Evolutionary conservation across 768 basidiomycete species (phyloP), one percentile per base, ranked within the genome.

Genomic region (Saitozyma podzolica): DNA sequence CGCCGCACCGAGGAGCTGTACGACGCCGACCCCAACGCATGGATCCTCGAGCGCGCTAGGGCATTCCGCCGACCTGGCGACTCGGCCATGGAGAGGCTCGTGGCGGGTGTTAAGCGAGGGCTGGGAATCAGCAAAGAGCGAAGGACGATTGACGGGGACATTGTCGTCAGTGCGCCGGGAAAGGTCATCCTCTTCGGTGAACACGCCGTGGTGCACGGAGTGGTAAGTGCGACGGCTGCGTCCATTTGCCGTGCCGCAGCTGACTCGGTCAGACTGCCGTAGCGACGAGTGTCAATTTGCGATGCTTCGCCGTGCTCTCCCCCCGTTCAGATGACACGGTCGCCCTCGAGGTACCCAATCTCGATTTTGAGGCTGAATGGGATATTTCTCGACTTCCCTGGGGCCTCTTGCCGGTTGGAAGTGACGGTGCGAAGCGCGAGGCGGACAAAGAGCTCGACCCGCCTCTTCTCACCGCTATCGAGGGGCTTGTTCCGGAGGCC

Each of bases 111-210:
- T 17, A 66, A 67, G 56, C 58, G 51, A 9, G 63, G 68, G 47
- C 59, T 75, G n/a, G 70, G 74, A 19, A 40, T 75, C 6, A 50
- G 39, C 5, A 37, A 39, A 29, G 59, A 70, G 60, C n/a, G 56
- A 19, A 72, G 65, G 40, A 61, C 48, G 16, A 56, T 73, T 20
- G 60, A 67, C 3, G 67, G 68, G 29, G 80, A 80, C 43, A 76
- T 80, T 51, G 84, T 96, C 56, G 88, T 97, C 61, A 93, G 92
- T 61, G 92, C 96, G 3, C 96, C 96, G 8, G 96, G 96, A 29
- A 99, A 99, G 77, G 90, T 98, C 62, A 98, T 99, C 67, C 80
- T 99, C 65, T 99, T 98, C 68, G 96, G 96, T 53, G 96, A 99
- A 81, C 96, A 99, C 80, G 95, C 96, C 16, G 96, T 99, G 55